Percentiles rank a stretch among this genome's conserved stretches.
Conservation (phyloP, 2,329 filamentous ascomycete genomes). For the Pseudopyrenochaeta lycopersici region DNA sequence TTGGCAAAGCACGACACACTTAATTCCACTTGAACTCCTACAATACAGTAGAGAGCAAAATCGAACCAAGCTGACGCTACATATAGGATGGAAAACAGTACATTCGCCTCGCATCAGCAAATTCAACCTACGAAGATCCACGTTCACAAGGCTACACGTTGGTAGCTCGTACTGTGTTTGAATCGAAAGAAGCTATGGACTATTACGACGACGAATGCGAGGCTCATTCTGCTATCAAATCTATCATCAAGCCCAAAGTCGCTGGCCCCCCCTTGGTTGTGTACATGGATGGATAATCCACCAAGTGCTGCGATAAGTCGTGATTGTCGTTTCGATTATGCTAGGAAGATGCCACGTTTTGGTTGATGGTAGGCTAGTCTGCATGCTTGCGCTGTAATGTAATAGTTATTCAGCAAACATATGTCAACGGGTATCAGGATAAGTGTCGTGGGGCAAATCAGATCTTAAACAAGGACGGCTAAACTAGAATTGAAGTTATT, state of each 20-base stretch:
- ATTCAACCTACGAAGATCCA: conserved; percentile 64
- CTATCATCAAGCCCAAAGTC: conserved; percentile 35
- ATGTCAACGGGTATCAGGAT: too few relatives aligned
- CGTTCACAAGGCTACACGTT: conserved; percentile 73
- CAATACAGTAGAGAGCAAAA: background rate
- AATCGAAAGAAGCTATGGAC: conserved; percentile 71
- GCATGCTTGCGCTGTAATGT: too few relatives aligned
- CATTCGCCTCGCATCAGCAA: conserved; percentile 67
- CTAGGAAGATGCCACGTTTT: too few relatives aligned
- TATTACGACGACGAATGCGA: conserved; percentile 72
- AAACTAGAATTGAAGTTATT: too few relatives aligned
- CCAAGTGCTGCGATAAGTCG: background rate
- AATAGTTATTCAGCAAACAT: too few relatives aligned
- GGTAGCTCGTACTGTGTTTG: conserved; percentile 70
- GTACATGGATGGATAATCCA: conserved; percentile 36
- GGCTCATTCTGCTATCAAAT: conserved; percentile 63
- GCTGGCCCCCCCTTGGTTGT: conserved; percentile 37
- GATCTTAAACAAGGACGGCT: too few relatives aligned
- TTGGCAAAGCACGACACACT: too few relatives aligned
- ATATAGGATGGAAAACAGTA: conserved; percentile 74
- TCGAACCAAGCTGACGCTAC: conserved; percentile 15
- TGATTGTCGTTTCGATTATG: background rate
- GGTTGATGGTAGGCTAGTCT: too few relatives aligned
- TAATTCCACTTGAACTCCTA: background rate
- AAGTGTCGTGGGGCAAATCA: too few relatives aligned